Conservation (phyloP, 371 early-diverging fungal genomes). For the Catenaria anguillulae region DNA sequence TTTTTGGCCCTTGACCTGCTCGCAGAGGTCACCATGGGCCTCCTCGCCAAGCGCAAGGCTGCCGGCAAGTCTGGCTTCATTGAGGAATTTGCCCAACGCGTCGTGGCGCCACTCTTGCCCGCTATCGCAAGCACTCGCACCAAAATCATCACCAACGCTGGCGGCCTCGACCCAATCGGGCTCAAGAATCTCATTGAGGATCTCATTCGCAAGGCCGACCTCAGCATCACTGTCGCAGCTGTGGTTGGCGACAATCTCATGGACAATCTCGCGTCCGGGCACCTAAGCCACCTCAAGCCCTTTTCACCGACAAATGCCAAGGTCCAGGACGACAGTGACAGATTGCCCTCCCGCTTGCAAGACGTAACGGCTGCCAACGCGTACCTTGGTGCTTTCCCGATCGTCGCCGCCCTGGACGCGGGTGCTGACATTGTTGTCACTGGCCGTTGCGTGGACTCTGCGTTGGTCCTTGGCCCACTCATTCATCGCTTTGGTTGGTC, state of each 20-base stretch:
- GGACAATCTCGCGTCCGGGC: no score
- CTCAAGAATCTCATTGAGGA: constrained; percentile 51
- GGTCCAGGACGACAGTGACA: no score
- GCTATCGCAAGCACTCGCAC: constrained; percentile 40
- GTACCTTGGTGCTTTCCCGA: constrained; percentile 40
- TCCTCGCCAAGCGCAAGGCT: constrained; percentile 41
- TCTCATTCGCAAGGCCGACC: constrained; percentile 27
- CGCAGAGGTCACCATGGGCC: constrained; percentile 58
- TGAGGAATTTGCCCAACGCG: constrained; percentile 42
- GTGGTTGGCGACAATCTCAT: constrained; percentile 51
- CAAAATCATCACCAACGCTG: constrained; percentile 57
- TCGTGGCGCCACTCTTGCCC: constrained; percentile 33
- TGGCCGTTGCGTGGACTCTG: constrained; percentile 56
- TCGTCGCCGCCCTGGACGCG: constrained; percentile 40
- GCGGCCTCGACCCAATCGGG: constrained; percentile 51
- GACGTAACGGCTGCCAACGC: constrained; percentile 35
- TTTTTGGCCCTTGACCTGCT: constrained; percentile 31
- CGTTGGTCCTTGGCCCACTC: constrained; percentile 43
- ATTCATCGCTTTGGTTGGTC: constrained; percentile 42
- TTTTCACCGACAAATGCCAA: constrained; percentile 34
- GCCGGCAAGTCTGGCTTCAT: constrained; percentile 32
- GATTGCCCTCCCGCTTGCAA: no score
- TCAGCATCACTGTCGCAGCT: constrained; percentile 42
- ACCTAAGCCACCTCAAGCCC: constrained; percentile 23
- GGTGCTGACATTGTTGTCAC: constrained; percentile 57